Evolutionary conservation across 1,284 basidiomycete species (phyloP), one percentile per base, ranked within the genome.

Genomic region (Leucoagaricus sp.): DNA sequence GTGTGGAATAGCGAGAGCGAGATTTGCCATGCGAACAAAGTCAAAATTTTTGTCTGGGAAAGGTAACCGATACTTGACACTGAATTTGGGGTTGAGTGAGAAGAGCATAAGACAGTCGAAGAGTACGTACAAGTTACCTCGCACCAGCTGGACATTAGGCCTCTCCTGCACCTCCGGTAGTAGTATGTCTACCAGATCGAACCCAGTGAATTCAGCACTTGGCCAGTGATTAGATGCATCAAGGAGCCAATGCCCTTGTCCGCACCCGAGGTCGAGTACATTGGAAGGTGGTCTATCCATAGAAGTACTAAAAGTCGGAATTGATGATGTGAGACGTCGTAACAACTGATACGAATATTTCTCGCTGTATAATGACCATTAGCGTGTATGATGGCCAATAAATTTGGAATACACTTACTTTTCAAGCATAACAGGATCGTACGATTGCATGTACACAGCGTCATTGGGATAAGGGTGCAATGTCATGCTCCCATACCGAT

Each of bases 201-300:
- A 75, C 1, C 84, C 88, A 15, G 80, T 82, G 51, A 91, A 76
- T 21, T 75, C 75, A 15, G 82, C 71, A 33, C 74, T 67, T 33
- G 74, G 77, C 89, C 89, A 91, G n/a, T 71, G 64, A 17, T 66
- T 72, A 7, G 86, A 81, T 2, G 87, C 84, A 42, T 83, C 75
- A 0, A 82, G 61, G 1, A 83, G 74, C 89, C 89, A 91, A 41
- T 78, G 64, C 1, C 88, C 88, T 52, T 78, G 65, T 4, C 89
- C 89, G 69, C 87, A 90, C 5, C 89, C 89, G 15, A 91, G 71
- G 64, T 91, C 89, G 9, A 91, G 77, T 26, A 86, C 82, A n/a
- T 72, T 70, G 1, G 67, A 61, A 1, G 87, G 87, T 1, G 76
- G 75, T 25, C 72, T 74, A 41, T 75, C 74, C 71, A 61, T 80